Evolutionary conservation across 202 grass and related monocot species (phyloP), one percentile per base, ranked within the genome.

Genomic region (Elaeis oleifera): DNA sequence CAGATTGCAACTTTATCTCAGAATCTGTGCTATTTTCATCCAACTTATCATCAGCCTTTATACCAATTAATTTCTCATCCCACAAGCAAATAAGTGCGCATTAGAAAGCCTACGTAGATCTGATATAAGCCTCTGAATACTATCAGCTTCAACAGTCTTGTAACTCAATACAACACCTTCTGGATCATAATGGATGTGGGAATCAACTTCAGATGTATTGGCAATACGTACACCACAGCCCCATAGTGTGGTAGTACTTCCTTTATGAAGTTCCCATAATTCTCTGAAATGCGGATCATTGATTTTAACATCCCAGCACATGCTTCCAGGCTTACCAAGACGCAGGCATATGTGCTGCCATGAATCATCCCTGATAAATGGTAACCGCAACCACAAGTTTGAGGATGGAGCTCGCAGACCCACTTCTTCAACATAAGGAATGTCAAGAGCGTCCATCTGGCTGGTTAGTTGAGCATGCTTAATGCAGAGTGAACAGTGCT

Each of bases 261-360:
- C 94, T 75, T 50, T 78, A 65, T 82, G 71, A 64, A 99, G 89
- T 49, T 94, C 83, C 88, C 88, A 89, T 56, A 99, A 80, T 84
- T 89, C 94, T 52, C 60, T 89, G 58, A 87, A 99, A 83, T 99
- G 83, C 9, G 77, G 76, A 70, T 99, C 88, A 9, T 89, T 86
- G 71, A 99, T 94, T 70, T 87, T 89, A 59, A 99, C 95, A 65
- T 94, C 83, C 88, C 88, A 99, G 74, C 77, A 99, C 95, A 99
- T 92, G 70, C 71, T 99, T 83, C 95, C 95, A 23, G 95, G 80
- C 75, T 99, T 89, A 25, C 95, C 95, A 71, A 99, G 85, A 17
- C 53, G 66, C 79, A 99, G 78, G 59, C 95, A 99, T 82, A 99
- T 99, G 71, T 83, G 95, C 67, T 89, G 84, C 95, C 95, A 99